Base-by-base conservation (phyloP, 352 stramenopile species). In the Pythium grandisporangium region DNA sequence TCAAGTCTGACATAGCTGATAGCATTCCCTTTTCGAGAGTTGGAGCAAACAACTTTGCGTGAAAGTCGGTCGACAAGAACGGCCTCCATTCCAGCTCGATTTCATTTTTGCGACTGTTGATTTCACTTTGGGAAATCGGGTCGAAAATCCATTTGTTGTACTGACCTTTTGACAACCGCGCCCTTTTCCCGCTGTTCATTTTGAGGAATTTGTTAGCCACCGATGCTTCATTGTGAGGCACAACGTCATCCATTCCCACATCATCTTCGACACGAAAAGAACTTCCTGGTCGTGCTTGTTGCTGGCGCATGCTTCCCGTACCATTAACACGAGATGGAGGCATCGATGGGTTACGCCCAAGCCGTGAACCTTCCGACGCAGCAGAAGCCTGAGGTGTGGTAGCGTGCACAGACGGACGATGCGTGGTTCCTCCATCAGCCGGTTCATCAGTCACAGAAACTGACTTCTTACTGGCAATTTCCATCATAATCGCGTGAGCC, bases 71-170 rank as follows among this genome's bases (percentile, higher is more conserved):
- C 3, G 69, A 72, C 20, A 92, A 42, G 42, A 70, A 92, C 1
- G 72, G 65, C 8, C 76, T 68, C 81, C 81, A 93, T 42, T 93
- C 81, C 1, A 50, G 53, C 32, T 93, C 71, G 3, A 93, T 58
- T 48, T 93, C 78, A 26, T 47, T 51, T 58, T 90, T 89, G 17
- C 81, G 70, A 5, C 42, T 44, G 30, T 55, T 71, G 54, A 90
- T 84, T 36, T 93, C 78, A 42, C 53, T 76, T 7, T 63, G 42
- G 0, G 75, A 85, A 13, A 72, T 83, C 6, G 70, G 42, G 22
- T 93, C 78, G 37, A 93, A 90, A 38, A 92, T 63, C 81, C 81
- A 93, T 50, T 81, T 85, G 56, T 86, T 92, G 51, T 63, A 76
- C 32, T 84, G 75, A 3, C 66, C 73, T 42, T 82, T 85, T 4